These are phyloP conservation scores for Euphorbia schlechtendalii DNA, from an alignment of 441 rosid genomes.

Conservation along the genomic window DNA sequence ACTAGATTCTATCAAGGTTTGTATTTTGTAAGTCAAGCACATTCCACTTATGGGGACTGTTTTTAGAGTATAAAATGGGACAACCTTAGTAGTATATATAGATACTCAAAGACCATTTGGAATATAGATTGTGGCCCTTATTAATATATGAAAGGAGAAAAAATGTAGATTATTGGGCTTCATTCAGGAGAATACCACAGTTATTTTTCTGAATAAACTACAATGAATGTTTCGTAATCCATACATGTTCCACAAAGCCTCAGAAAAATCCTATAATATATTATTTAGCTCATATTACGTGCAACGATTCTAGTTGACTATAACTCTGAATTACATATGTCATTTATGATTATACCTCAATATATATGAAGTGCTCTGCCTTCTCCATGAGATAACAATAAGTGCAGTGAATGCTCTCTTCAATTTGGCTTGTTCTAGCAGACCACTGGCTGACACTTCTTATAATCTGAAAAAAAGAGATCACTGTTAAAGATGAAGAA, in stretches of 20 bases:
- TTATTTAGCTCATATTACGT: neutral
- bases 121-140: neutral
- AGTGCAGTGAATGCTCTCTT: conserved; percentile 91
- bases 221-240: conserved; percentile 4
- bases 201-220: neutral
- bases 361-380: conserved; percentile 87
- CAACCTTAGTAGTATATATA: neutral
- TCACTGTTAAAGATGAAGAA: conserved; percentile 9
- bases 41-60: neutral
- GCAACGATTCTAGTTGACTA: neutral
- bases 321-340: neutral
- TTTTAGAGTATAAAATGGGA: too few species aligned
- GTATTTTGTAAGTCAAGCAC: neutral
- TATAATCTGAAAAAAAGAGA: conserved; percentile 52
- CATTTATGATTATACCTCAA: conserved; percentile 59
- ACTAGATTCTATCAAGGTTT: neutral
- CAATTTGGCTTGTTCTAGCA: conserved; percentile 95
- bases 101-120: neutral
- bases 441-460: conserved; percentile 99
- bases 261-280: neutral
- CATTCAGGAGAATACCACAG: neutral
- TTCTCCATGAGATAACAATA: conserved; percentile 85
- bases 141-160: neutral
- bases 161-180: neutral
- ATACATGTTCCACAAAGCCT: neutral